Percentiles rank a stretch among this genome's conserved stretches.
Evolutionary conservation across 768 basidiomycete species (phyloP).

Genomic region (Mycena rebaudengoi): DNA sequence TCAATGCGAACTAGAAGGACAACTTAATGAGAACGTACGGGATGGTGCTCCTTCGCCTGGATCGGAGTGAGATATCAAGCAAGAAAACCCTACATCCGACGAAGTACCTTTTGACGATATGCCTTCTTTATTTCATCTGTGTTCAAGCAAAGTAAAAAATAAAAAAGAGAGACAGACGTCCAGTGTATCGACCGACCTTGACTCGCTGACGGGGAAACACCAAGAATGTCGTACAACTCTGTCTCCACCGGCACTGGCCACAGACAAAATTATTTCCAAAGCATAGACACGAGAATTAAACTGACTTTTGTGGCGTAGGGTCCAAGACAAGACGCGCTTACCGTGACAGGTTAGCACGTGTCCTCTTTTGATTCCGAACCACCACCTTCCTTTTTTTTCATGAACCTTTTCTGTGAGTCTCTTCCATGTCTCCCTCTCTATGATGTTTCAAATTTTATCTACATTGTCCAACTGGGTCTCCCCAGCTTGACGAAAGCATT

Average conservation of each 20-base stretch:
- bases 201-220: constrained; percentile 71
- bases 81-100: constrained; percentile 24
- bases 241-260: constrained; percentile 74
- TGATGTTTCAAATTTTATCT: constrained; percentile 82
- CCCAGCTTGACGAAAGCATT: constrained; percentile 58
- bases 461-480: constrained; percentile 84
- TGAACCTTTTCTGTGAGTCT: constrained; percentile 21
- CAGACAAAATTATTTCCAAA: background rate
- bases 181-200: constrained; percentile 70
- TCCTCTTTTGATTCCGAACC: constrained; percentile 1
- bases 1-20: constrained; percentile 12
- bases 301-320: constrained; percentile 17
- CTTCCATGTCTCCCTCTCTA: constrained; percentile 27
- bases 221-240: constrained; percentile 88
- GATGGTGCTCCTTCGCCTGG: constrained; percentile 89
- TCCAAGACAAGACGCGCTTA: background rate
- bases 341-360: constrained; percentile 18
- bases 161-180: background rate
- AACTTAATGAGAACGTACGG: constrained; percentile 57
- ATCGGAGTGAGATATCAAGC: constrained; percentile 28
- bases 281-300: background rate
- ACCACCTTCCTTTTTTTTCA: constrained; percentile 4
- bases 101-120: constrained; percentile 90
- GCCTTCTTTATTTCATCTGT: constrained; percentile 92
- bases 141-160: constrained; percentile 23